Conservation (phyloP, 78 protist species). For the Andalucia godoyi region DNA sequence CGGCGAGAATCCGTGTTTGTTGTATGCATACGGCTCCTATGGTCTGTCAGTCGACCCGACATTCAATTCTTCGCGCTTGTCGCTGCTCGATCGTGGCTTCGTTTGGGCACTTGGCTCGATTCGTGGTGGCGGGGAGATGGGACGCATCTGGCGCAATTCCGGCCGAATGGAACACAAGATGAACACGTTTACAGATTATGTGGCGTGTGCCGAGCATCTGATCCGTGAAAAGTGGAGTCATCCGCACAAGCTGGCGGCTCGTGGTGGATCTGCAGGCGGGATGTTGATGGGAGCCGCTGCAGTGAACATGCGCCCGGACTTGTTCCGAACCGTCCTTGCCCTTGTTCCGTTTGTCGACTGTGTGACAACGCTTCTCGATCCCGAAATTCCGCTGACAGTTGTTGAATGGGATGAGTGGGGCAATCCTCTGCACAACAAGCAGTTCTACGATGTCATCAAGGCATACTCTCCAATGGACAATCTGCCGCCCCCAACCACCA, state of each 20-base stretch:
- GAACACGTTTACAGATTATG: slow-evolving; percentile 1
- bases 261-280: slow-evolving; percentile 15
- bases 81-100: slow-evolving; percentile 1
- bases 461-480: slow-evolving; percentile 8
- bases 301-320: slow-evolving; percentile 7
- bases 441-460: slow-evolving; percentile 27
- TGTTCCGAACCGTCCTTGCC: neutral
- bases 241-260: neutral
- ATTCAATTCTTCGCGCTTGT: neutral
- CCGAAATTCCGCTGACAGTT: slow-evolving; percentile 41
- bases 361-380: slow-evolving; percentile 43
- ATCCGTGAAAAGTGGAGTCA: neutral
- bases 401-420: slow-evolving; percentile 78
- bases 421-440: slow-evolving; percentile 15
- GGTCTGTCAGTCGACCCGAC: neutral
- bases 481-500: neutral
- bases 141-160: neutral
- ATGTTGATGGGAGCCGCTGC: slow-evolving; percentile 2
- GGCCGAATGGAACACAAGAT: neutral
- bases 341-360: slow-evolving; percentile 36
- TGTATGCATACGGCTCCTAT: slow-evolving; percentile 16
- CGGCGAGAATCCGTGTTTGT: neutral
- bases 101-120: neutral
- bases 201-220: slow-evolving; percentile 9
- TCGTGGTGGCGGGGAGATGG: slow-evolving; percentile 19